Conservation (phyloP, 805 yeast species). For the Starmerella riodocensis region DNA sequence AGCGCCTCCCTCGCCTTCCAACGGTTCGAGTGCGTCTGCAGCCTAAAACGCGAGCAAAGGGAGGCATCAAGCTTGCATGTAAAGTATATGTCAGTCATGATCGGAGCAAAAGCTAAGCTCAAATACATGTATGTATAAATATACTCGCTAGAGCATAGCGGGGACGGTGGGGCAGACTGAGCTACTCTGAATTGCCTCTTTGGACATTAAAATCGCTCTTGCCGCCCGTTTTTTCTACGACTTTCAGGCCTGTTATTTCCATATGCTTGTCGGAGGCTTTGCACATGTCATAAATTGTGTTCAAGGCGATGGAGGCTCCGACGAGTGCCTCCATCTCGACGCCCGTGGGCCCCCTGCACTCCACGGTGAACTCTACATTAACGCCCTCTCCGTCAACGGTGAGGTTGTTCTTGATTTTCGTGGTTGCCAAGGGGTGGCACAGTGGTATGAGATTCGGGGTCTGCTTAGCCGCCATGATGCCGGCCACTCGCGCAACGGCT, state of each 20-base stretch:
- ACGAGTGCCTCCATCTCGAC: conserved; percentile 47
- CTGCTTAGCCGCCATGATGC: conserved; percentile 39
- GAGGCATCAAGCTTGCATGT: too few species aligned
- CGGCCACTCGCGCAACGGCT: conserved; percentile 37
- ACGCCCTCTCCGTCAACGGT: conserved; percentile 23
- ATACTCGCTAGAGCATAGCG: too few species aligned
- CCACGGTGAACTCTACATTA: conserved; percentile 30
- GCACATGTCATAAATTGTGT: conserved; percentile 47
- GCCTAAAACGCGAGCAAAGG: too few species aligned
- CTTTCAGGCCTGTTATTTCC: conserved; percentile 31
- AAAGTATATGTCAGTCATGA: too few species aligned
- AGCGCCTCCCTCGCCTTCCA: too few species aligned
- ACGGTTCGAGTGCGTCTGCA: too few species aligned
- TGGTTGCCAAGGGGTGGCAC: conserved; percentile 37
- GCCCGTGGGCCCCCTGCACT: conserved; percentile 40
- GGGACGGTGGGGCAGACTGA: too few species aligned
- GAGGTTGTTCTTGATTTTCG: conserved; percentile 32
- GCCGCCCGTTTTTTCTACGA: conserved; percentile 36
- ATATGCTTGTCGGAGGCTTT: conserved; percentile 42
- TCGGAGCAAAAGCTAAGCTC: too few species aligned
- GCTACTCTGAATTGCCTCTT: too few species aligned
- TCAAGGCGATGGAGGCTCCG: conserved; percentile 34
- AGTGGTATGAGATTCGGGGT: conserved; percentile 38
- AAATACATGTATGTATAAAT: too few species aligned
- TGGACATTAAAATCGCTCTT: conserved; percentile 25